These are phyloP conservation scores for Aspergillus saccharolyticus DNA, from an alignment of 495 filamentous ascomycete species.

Conservation along the genomic window DNA sequence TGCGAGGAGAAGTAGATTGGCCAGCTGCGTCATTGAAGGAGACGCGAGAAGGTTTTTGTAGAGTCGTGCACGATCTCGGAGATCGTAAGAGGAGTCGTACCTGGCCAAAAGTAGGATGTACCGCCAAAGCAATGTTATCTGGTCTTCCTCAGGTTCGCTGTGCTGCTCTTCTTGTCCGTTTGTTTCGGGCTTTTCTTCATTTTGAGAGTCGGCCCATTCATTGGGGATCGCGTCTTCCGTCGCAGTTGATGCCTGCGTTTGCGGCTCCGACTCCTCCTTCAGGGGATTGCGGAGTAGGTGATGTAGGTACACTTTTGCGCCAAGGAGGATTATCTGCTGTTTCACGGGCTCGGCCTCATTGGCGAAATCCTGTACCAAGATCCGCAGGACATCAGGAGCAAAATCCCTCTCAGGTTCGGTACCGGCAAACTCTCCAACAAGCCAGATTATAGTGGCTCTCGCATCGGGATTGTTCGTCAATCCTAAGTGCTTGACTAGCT, in stretches of 20 bases:
- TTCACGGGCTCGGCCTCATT: constrained; percentile 82
- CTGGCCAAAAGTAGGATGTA: constrained; percentile 81
- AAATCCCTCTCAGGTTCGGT: constrained; percentile 75
- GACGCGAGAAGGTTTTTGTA: constrained; percentile 78
- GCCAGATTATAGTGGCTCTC: constrained; percentile 91
- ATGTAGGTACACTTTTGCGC: constrained; percentile 91
- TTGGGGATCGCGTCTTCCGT: constrained; percentile 25
- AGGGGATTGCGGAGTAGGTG: constrained; percentile 60
- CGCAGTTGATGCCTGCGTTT: constrained; percentile 16
- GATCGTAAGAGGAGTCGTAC: constrained; percentile 91
- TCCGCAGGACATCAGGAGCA: constrained; percentile 86
- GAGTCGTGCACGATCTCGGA: constrained; percentile 82
- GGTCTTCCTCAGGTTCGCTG: constrained; percentile 41
- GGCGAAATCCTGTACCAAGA: constrained; percentile 77
- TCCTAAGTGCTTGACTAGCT: constrained; percentile 88
- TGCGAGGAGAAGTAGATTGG: constrained; percentile 81
- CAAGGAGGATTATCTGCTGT: constrained; percentile 84
- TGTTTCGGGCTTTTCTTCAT: constrained; percentile 33
- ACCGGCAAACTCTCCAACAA: constrained; percentile 90
- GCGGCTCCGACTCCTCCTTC: constrained; percentile 20
- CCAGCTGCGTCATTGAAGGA: constrained; percentile 73
- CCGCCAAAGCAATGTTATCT: constrained; percentile 70
- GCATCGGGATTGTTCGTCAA: constrained; percentile 77
- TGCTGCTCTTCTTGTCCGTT: constrained; percentile 20
- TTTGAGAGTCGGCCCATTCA: constrained; percentile 37